Percentiles rank a stretch among this genome's conserved stretches.
Evolutionary conservation across 1,284 basidiomycete genomes (phyloP).

Genomic region (Coriolopsis trogii): DNA sequence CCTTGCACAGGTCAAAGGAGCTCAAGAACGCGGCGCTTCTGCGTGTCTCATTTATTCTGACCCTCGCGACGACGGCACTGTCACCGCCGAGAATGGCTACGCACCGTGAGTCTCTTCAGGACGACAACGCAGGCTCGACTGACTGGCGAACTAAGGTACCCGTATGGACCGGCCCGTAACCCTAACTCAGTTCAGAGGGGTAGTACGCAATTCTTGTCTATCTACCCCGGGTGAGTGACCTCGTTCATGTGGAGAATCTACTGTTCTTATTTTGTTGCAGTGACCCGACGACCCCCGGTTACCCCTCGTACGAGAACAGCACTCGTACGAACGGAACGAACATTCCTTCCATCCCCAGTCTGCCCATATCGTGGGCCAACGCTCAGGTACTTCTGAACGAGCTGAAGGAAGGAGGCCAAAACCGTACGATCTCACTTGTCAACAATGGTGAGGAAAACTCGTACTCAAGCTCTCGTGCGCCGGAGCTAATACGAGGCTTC

Average conservation of each 20-base stretch:
- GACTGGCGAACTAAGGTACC: slow-evolving; percentile 46
- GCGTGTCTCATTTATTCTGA: slow-evolving; percentile 84
- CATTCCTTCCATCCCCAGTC: slow-evolving; percentile 80
- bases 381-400: slow-evolving; percentile 64
- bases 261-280: slow-evolving; percentile 27
- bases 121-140: neutral
- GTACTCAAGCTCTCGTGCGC: neutral
- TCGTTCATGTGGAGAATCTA: neutral
- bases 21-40: slow-evolving; percentile 80
- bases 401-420: slow-evolving; percentile 45
- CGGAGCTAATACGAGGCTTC: neutral
- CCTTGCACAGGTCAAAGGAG: slow-evolving; percentile 65
- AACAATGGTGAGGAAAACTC: slow-evolving; percentile 54
- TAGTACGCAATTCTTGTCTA: slow-evolving; percentile 78
- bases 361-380: slow-evolving; percentile 74
- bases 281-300: slow-evolving; percentile 89
- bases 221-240: slow-evolving; percentile 59
- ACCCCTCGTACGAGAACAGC: slow-evolving; percentile 84
- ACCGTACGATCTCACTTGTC: slow-evolving; percentile 54
- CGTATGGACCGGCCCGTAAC: slow-evolving; percentile 85
- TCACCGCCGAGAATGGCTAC: slow-evolving; percentile 79
- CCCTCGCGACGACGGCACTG: slow-evolving; percentile 88
- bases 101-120: slow-evolving; percentile 36
- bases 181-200: slow-evolving; percentile 86
- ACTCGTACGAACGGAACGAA: slow-evolving; percentile 70